Percentiles rank a stretch among this genome's conserved stretches.
phyloP scores from a whole-genome alignment of 176 grass and related monocot species.

The Panicum miliaceum region DNA sequence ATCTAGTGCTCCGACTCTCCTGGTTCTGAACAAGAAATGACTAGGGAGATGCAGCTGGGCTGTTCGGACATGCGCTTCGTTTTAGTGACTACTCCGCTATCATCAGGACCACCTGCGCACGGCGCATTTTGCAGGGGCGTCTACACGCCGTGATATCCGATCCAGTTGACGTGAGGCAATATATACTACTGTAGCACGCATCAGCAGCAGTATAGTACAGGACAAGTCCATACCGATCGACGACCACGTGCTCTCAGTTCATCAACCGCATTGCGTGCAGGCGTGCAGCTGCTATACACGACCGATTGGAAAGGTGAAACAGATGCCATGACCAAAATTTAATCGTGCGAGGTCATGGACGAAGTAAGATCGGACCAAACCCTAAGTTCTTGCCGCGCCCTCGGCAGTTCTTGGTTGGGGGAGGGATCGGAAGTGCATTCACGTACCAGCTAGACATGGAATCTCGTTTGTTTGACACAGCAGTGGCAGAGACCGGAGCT shows the following conservation, averaged over 20 bases:
- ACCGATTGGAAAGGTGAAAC: not conserved
- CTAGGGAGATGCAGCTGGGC: not conserved
- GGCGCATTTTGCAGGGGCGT: not conserved
- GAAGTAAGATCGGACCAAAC: not conserved
- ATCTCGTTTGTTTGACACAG: no score
- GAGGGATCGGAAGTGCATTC: no score
- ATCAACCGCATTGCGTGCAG: not conserved
- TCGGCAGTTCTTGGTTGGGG: no score
- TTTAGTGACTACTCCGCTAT: no score
- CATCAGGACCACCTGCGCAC: no score
- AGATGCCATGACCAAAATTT: not conserved
- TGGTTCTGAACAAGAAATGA: not conserved
- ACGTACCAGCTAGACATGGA: no score
- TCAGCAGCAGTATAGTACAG: not conserved
- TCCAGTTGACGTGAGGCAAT: constrained; percentile 14
- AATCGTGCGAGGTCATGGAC: not conserved
- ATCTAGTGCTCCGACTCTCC: not conserved
- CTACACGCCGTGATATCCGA: constrained; percentile 3
- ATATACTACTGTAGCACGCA: constrained; percentile 36
- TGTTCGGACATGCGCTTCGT: not conserved
- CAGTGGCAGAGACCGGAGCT: no score
- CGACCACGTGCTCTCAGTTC: not conserved
- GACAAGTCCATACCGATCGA: not conserved
- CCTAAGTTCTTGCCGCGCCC: no score
- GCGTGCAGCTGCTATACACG: not conserved